Percentiles rank a stretch among this genome's conserved stretches.
phyloP scores from a whole-genome alignment of 2,329 filamentous ascomycete genomes.

The Celoporthe dispersa region DNA sequence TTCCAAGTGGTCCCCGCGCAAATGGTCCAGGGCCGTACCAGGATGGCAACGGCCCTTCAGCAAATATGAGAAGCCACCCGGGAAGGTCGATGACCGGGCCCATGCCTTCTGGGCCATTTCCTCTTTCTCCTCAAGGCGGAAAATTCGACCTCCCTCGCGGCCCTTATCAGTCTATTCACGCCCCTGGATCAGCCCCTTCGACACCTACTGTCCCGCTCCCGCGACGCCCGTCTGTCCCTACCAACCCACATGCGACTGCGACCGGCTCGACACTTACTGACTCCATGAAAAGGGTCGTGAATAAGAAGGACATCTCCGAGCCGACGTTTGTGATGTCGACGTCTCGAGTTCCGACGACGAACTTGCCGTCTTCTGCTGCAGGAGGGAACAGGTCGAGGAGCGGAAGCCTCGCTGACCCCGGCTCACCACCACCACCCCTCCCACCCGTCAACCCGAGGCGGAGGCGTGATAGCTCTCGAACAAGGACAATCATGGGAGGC shows the following conservation, averaged over 20 bases:
- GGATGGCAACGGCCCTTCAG: conserved; percentile 37
- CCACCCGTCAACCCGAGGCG: conserved; percentile 65
- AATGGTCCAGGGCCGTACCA: conserved; percentile 33
- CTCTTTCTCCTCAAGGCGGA: conserved; percentile 47
- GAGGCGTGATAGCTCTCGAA: conserved; percentile 42
- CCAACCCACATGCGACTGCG: conserved; percentile 36
- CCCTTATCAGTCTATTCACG: conserved; percentile 36
- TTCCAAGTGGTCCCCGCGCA: conserved; percentile 35
- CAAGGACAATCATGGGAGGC: conserved; percentile 47
- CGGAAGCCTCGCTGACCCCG: conserved; percentile 40
- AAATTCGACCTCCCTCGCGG: conserved; percentile 37
- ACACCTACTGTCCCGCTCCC: conserved; percentile 37
- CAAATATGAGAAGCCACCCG: conserved; percentile 42
- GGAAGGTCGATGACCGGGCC: conserved; percentile 40
- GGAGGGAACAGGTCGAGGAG: conserved; percentile 39
- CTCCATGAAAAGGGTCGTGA: conserved; percentile 47
- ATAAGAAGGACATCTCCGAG: conserved; percentile 55
- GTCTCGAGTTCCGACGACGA: conserved; percentile 49
- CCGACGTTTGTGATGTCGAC: conserved; percentile 53
- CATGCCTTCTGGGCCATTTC: conserved; percentile 47
- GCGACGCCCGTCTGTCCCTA: conserved; percentile 41
- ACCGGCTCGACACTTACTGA: conserved; percentile 43
- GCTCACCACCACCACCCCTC: conserved; percentile 51
- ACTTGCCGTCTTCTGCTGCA: conserved; percentile 39
- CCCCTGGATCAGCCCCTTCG: conserved; percentile 41